Conservation (phyloP, 2,329 filamentous ascomycete genomes). For the Fusarium chlamydosporum region DNA sequence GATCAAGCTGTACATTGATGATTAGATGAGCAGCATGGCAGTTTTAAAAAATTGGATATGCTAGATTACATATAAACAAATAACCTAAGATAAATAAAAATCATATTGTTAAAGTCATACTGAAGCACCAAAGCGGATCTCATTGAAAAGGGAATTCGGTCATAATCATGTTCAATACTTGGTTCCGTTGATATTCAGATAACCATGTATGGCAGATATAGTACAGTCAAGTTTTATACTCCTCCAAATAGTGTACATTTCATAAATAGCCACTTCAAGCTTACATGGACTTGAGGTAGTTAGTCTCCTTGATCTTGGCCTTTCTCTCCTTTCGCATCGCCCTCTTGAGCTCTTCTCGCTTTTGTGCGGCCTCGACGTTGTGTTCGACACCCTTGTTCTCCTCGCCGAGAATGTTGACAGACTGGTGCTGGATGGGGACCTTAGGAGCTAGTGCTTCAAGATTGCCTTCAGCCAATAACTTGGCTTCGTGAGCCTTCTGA, state of each 20-base stretch:
- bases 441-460: constrained; percentile 75
- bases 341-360: constrained; percentile 74
- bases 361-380: constrained; percentile 62
- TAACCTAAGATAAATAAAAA: background rate
- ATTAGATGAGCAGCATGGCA: constrained; percentile 42
- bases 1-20: constrained; percentile 15
- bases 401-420: constrained; percentile 76
- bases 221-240: constrained; percentile 48
- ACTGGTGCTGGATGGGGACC: constrained; percentile 83
- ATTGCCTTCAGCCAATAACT: constrained; percentile 75
- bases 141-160: background rate
- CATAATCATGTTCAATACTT: constrained; percentile 4
- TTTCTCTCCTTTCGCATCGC: constrained; percentile 82
- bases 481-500: constrained; percentile 68
- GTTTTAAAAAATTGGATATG: constrained; percentile 35
- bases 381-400: constrained; percentile 60
- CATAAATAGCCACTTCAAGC: constrained; percentile 29
- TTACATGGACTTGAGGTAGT: constrained; percentile 87
- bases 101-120: background rate
- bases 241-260: constrained; percentile 49
- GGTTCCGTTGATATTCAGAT: constrained; percentile 29
- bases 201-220: constrained; percentile 43
- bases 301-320: constrained; percentile 84
- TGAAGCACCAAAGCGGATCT: background rate
- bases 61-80: constrained; percentile 15